These are phyloP conservation scores for Plantago major DNA, from an alignment of 257 asterid species.

Conservation along the genomic window DNA sequence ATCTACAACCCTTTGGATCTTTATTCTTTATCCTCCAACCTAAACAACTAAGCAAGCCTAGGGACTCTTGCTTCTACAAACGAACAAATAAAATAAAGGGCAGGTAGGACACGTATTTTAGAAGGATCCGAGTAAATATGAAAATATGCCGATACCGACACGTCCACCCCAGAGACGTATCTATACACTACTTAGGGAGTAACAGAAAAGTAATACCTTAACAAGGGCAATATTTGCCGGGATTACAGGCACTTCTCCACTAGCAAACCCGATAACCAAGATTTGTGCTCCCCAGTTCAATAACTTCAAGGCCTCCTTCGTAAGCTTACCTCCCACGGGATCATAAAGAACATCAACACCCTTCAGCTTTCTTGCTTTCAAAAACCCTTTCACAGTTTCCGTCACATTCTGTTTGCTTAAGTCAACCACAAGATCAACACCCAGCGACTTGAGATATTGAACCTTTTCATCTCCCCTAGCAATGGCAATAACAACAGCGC, in stretches of 20 bases:
- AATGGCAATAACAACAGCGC: slow-evolving; percentile 83
- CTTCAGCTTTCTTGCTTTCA: slow-evolving; percentile 64
- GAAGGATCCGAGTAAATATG: too few species aligned
- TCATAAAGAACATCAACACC: slow-evolving; percentile 94
- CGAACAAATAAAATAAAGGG: too few species aligned
- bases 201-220: slow-evolving; percentile 47
- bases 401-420: slow-evolving; percentile 58
- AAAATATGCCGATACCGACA: too few species aligned
- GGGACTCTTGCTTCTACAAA: too few species aligned
- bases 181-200: too few species aligned
- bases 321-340: slow-evolving; percentile 95
- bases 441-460: slow-evolving; percentile 62
- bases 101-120: too few species aligned
- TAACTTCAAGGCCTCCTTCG: slow-evolving; percentile 68
- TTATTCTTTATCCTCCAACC: too few species aligned
- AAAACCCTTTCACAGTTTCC: slow-evolving; percentile 71
- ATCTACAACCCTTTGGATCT: too few species aligned
- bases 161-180: too few species aligned
- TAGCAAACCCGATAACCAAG: slow-evolving; percentile 90
- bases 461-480: slow-evolving; percentile 96
- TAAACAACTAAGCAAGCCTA: too few species aligned
- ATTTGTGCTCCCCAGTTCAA: slow-evolving; percentile 96
- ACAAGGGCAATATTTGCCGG: slow-evolving; percentile 90
- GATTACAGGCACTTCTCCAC: slow-evolving; percentile 84
- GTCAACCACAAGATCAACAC: slow-evolving; percentile 86